Evolutionary conservation across 371 early-diverging fungal genomes (phyloP).

Genomic region (Entomophthora muscae): DNA sequence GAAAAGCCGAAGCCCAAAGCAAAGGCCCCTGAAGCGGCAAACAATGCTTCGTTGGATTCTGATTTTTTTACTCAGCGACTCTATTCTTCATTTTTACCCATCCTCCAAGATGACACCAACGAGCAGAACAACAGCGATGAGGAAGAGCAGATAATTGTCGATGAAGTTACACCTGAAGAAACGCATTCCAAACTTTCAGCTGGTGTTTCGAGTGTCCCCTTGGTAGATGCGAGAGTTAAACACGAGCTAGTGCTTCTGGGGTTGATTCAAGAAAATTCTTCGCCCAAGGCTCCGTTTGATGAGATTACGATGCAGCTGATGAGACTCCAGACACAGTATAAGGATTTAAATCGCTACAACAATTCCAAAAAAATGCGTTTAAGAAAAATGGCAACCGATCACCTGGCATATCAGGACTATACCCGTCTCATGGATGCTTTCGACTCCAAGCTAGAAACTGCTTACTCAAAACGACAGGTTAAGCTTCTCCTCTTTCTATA

Average conservation of each 20-base stretch:
- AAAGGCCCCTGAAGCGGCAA: too few relatives aligned
- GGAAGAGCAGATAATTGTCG: neutral
- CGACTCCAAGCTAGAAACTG: neutral
- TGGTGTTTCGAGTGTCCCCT: neutral
- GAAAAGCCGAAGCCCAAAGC: neutral
- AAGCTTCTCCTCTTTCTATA: neutral
- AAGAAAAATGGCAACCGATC: neutral
- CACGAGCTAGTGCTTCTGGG: neutral
- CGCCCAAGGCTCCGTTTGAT: neutral
- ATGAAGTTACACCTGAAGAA: neutral
- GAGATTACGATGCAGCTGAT: neutral
- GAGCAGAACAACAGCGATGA: neutral
- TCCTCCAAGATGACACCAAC: neutral
- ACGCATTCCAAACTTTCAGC: neutral
- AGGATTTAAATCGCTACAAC: neutral
- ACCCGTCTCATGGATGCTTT: neutral
- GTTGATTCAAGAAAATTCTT: neutral
- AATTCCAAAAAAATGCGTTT: neutral
- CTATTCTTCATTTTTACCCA: neutral
- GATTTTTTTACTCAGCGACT: neutral
- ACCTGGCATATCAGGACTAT: constrained; percentile 3
- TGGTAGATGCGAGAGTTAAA: neutral
- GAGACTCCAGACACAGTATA: neutral
- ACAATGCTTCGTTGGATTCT: neutral
- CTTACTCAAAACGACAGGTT: constrained; percentile 3